Evolutionary conservation across 2,329 filamentous ascomycete genomes (phyloP).

Genomic region (Didymella arachidicola): DNA sequence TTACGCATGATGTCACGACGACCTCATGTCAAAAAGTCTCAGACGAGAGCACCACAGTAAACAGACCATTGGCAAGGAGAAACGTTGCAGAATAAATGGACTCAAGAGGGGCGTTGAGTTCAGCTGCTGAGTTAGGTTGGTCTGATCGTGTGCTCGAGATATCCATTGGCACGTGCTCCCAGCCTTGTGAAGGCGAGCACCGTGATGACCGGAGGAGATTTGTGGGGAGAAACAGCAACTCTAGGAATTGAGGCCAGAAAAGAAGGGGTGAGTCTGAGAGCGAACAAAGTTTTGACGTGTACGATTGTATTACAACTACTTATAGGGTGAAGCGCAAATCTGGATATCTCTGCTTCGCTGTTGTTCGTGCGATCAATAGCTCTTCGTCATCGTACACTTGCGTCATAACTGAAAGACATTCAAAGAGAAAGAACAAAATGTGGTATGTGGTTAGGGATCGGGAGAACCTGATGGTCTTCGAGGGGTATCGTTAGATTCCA

Average conservation of each 20-base stretch:
- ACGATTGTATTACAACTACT: conserved; percentile 19
- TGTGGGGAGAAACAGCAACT: not conserved
- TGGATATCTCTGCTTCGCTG: conserved; percentile 21
- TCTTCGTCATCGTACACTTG: conserved; percentile 12
- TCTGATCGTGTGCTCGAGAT: conserved; percentile 1
- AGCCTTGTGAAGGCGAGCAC: conserved; percentile 6
- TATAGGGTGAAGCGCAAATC: conserved; percentile 11
- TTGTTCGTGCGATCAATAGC: conserved; percentile 7
- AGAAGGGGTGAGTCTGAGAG: not conserved
- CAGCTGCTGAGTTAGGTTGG: not conserved
- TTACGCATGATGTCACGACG: conserved; percentile 21
- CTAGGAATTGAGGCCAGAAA: not conserved
- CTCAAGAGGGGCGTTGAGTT: conserved; percentile 2
- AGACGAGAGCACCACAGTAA: not conserved
- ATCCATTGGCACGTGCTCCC: not conserved
- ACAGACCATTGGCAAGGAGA: conserved; percentile 2
- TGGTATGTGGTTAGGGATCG: conserved; percentile 3
- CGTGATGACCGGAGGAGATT: not conserved
- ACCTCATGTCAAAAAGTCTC: conserved; percentile 16
- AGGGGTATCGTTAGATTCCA: conserved; percentile 16
- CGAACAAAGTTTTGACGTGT: not conserved
- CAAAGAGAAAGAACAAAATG: conserved; percentile 14
- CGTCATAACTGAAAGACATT: conserved; percentile 7
- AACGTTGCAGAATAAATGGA: not conserved
- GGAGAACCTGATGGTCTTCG: conserved; percentile 2